A percentile compares a stretch with the other conserved stretches of the same genome.
These are phyloP conservation scores for Fusarium sp. DNA, from an alignment of 2,329 filamentous ascomycete species.

Conservation along the genomic window DNA sequence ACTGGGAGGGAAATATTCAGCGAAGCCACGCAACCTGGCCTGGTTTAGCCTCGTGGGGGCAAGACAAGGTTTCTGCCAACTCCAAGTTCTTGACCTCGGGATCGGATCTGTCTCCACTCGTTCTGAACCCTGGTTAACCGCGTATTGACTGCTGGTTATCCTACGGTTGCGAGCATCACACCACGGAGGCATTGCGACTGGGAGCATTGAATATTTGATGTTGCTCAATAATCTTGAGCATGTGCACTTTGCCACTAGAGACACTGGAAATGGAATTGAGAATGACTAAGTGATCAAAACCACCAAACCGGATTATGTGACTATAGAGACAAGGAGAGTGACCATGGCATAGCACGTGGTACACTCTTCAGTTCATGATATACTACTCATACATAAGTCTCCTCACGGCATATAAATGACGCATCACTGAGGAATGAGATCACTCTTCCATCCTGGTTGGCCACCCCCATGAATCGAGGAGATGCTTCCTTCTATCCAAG, in stretches of 20 bases:
- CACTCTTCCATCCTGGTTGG: neutral
- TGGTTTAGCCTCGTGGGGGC: neutral
- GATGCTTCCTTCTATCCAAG: constrained; percentile 18
- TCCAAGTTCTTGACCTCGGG: neutral
- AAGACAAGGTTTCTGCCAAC: neutral
- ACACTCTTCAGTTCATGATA: neutral
- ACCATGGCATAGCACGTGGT: neutral
- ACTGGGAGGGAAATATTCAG: neutral
- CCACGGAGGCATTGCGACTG: neutral
- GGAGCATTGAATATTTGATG: no score
- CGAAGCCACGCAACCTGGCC: neutral
- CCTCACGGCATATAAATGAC: fast-evolving
- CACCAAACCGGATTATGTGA: neutral
- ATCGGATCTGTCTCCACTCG: neutral
- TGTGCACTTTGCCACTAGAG: neutral
- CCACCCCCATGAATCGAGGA: constrained; percentile 26
- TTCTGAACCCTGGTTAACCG: neutral
- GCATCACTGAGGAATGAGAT: neutral
- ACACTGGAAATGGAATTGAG: neutral
- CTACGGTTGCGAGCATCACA: neutral
- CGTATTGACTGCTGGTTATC: neutral
- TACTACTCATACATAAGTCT: neutral
- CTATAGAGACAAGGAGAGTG: neutral
- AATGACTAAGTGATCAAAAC: neutral
- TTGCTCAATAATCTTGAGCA: neutral